phyloP scores from a whole-genome alignment of 768 basidiomycete genomes.

The Pleurotus djamor region DNA sequence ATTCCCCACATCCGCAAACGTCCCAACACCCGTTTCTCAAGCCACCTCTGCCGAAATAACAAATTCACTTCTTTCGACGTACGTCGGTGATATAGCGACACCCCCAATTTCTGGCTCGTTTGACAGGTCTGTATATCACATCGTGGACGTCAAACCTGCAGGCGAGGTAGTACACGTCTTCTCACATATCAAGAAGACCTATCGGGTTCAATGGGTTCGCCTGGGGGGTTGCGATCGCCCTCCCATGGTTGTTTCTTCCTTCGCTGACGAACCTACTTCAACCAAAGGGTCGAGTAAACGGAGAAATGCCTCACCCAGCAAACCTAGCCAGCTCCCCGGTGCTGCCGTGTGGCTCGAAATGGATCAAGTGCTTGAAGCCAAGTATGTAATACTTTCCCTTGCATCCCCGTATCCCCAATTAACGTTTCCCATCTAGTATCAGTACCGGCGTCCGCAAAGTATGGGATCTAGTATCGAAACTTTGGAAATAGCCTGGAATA shows the following conservation, averaged over 20 bases:
- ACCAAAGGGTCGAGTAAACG: constrained; percentile 8
- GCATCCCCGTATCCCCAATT: neutral
- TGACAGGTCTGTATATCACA: constrained; percentile 28
- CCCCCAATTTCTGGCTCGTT: neutral
- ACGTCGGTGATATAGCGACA: constrained; percentile 30
- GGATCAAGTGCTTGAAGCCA: constrained; percentile 52
- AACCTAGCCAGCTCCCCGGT: constrained; percentile 14
- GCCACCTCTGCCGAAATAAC: constrained; percentile 28
- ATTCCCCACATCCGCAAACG: constrained; percentile 69
- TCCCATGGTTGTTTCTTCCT: constrained; percentile 13
- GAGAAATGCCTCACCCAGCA: constrained; percentile 10
- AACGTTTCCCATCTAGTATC: constrained; percentile 41
- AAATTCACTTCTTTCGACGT: constrained; percentile 30
- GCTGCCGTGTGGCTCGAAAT: constrained; percentile 49
- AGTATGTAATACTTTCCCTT: constrained; percentile 42
- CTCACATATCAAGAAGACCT: constrained; percentile 89
- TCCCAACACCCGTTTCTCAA: constrained; percentile 40
- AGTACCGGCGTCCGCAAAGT: constrained; percentile 75
- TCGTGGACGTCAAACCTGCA: constrained; percentile 46
- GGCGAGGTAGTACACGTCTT: constrained; percentile 81
- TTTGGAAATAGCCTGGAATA: constrained; percentile 35
- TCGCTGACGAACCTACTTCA: constrained; percentile 7
- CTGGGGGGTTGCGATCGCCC: constrained; percentile 48
- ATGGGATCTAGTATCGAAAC: constrained; percentile 54
- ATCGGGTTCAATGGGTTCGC: constrained; percentile 70